Evolutionary conservation across 495 filamentous ascomycete species (phyloP), one percentile per base, ranked within the genome.

Genomic region (Podospora australis): DNA sequence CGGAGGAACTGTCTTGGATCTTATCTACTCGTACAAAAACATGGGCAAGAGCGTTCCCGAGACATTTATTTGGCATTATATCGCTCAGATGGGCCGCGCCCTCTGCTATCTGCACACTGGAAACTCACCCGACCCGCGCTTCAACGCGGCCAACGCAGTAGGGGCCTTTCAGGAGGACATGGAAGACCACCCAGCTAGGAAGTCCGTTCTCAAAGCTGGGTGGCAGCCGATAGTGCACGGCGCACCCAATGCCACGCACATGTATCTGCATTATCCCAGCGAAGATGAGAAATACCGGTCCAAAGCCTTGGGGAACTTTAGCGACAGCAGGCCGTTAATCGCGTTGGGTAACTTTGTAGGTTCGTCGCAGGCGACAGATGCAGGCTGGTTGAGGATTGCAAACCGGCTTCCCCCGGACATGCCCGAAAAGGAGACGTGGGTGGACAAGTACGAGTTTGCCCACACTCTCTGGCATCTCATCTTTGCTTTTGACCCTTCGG

Each of bases 51-150:
- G 2, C n/a, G 14, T 60, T 1, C 57, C 57, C 1, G 55, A 58
- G 30, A 5, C 16, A 4, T 29, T 58, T 32, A 56, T 61, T 20
- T 58, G 58, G 58, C 55, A 61, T 35, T 17, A 50, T 6, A 39
- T 58, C 16, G 42, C 52, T 11, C 40, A 55, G 34, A 3, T 55
- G 0, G 46, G 41, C 2, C 48, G 52, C 6, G 52, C 52, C 0
- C 29, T 32, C 10, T 26, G 38, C 4, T 56, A 16, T 9, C 11
- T 58, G 0, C 55, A 61, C 21, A 53, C 49, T 0, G 55, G 55
- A 0, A 2, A 44, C 22, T 26, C 2, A 0, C 13, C 17, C 7
- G 28, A 23, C 6, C n/a, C n/a, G n/a, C n/a, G n/a, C n/a, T n/a
- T n/a, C n/a, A n/a, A n/a, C n/a, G n/a, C n/a, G n/a, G n/a, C n/a